A percentile compares a stretch with the other conserved stretches of the same genome.
Conservation (phyloP, 768 basidiomycete genomes). For the Leucosporidium creatinivorum region DNA sequence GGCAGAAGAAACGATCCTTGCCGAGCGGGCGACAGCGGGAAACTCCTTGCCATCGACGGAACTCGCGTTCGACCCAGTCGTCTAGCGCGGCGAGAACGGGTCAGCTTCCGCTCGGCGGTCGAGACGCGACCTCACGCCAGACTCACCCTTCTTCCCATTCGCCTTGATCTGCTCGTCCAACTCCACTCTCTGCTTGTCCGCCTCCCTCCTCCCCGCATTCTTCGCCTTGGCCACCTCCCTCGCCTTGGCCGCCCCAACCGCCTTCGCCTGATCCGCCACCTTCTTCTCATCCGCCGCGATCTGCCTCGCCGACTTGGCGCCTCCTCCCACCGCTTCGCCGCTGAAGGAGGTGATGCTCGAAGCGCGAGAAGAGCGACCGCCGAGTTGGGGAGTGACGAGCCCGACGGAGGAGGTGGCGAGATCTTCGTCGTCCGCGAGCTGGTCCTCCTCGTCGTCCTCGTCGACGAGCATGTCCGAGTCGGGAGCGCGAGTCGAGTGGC, state of each 20-base stretch:
- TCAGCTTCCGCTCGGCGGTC: slow-evolving; percentile 53
- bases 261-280: background rate
- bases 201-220: background rate
- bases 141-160: slow-evolving; percentile 54
- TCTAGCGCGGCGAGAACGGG: slow-evolving; percentile 40
- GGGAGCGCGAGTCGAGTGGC: slow-evolving; percentile 5
- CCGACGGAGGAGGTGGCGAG: background rate
- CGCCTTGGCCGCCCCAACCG: slow-evolving; percentile 4
- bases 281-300: slow-evolving; percentile 20
- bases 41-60: slow-evolving; percentile 76
- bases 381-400: no score
- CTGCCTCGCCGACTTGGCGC: background rate
- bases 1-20: slow-evolving; percentile 85
- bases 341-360: background rate
- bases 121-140: slow-evolving; percentile 32
- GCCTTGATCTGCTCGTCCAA: slow-evolving; percentile 42
- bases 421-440: slow-evolving; percentile 20
- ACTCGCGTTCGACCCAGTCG: slow-evolving; percentile 85
- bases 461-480: slow-evolving; percentile 2
- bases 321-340: background rate
- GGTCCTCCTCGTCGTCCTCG: slow-evolving; percentile 27
- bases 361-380: no score
- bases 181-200: background rate
- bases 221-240: background rate
- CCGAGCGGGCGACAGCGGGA: slow-evolving; percentile 83